phyloP scores from a whole-genome alignment of 1,139 yeast genomes.

The Debaryomyces subglobosus region DNA sequence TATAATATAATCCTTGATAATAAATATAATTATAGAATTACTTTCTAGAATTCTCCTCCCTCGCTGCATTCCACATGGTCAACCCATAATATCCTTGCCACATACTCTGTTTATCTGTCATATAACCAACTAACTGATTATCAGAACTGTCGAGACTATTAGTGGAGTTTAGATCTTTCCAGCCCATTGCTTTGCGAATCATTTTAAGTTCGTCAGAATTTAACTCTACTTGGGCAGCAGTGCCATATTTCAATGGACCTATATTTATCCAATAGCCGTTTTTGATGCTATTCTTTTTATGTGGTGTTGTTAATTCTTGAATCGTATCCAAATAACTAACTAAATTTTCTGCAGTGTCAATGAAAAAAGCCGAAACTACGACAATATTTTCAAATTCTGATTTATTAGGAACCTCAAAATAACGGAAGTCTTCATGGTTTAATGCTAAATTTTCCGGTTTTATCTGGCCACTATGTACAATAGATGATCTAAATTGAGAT shows the following conservation, averaged over 20 bases:
- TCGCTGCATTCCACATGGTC: slow-evolving; percentile 45
- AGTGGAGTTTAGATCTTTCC: slow-evolving; percentile 55
- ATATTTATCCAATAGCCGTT: slow-evolving; percentile 76
- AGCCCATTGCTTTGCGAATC: slow-evolving; percentile 60
- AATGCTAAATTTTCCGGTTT: slow-evolving; percentile 53
- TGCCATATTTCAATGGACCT: slow-evolving; percentile 89
- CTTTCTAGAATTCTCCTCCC: slow-evolving; percentile 26
- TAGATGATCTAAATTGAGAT: slow-evolving; percentile 56
- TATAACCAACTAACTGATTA: slow-evolving; percentile 43
- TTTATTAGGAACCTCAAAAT: slow-evolving; percentile 37
- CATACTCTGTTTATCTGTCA: slow-evolving; percentile 64
- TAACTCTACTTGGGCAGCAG: slow-evolving; percentile 79
- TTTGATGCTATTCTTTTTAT: slow-evolving; percentile 27
- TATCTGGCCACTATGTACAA: slow-evolving; percentile 31
- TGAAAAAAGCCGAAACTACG: slow-evolving; percentile 72
- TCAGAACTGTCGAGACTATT: slow-evolving; percentile 33
- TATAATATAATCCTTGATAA: slow-evolving; percentile 4
- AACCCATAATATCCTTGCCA: slow-evolving; percentile 82
- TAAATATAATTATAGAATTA: background rate
- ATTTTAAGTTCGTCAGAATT: slow-evolving; percentile 62
- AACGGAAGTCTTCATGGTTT: slow-evolving; percentile 68
- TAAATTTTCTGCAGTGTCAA: slow-evolving; percentile 86
- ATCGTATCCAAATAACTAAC: slow-evolving; percentile 71
- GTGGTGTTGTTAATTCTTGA: slow-evolving; percentile 45
- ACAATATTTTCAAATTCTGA: slow-evolving; percentile 50